Evolutionary conservation across 1,284 basidiomycete genomes (phyloP), one percentile per base, ranked within the genome.

Genomic region (Ganoderma resinaceum): DNA sequence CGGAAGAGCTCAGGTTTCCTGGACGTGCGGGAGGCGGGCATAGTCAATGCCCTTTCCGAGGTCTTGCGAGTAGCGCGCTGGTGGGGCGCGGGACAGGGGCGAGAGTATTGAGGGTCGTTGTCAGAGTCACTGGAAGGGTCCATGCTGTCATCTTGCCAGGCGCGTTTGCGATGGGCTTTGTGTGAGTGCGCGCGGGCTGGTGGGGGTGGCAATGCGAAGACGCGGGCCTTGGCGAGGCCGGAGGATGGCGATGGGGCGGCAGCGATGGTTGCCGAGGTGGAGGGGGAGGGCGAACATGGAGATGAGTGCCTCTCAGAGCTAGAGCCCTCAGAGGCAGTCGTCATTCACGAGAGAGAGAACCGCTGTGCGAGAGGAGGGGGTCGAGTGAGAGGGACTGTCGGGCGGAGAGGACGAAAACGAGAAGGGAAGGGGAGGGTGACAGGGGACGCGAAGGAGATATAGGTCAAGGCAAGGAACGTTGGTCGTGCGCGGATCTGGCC

Each of bases 1-100:
- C 75, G 74, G 59, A 76, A 72, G 33, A 69, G 73, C 60, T 77
- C 77, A 33, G 73, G 66, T 23, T 73, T 73, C 60, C 66, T 69
- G 60, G 73, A 69, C 66, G 75, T 72, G 68, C 78, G 76, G 20
- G 75, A 70, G 8, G 75, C 74, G 23, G 73, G 75, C 58, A 77
- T 69, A 57, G 77, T 78, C 68, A 77, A 65, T 20, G 76, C 73
- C 61, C 77, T 73, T 55, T 78, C 77, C 31, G 76, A 75, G 7
- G 75, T 72, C 53, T 73, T 72, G 52, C 74, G 76, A 63, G 72
- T 71, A 11, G 70, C 69, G 43, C 72, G 73, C 66, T 72, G 73
- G 69, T 67, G 69, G n/a, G 70, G 38, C 23, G 67, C 67, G 60
- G 67, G 71, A 63, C 75, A 71, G 23, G 75, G 73, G 40, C 70